Base-by-base conservation (phyloP, 1,284 basidiomycete species). In the Rhizoctonia solani region DNA sequence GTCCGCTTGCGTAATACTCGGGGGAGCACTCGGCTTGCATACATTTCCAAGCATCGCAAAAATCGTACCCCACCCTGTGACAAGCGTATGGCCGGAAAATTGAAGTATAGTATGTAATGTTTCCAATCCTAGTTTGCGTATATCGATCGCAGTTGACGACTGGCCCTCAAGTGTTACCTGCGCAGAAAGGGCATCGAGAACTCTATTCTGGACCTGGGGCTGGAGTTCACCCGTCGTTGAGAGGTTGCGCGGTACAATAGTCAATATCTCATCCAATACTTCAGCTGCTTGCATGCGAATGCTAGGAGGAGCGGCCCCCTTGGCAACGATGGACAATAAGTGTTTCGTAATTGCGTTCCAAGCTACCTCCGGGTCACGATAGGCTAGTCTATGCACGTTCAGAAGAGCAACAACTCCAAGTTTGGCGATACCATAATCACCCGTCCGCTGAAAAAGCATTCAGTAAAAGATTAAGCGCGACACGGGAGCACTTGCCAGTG, bases 21-120 rank as follows among this genome's bases (percentile, higher is more conserved):
- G 37, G 23, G 29, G 13, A 14, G 19, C 25, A 4, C 30, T 21
- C 1, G 87, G 83, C 69, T 82, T 81, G 77, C 93, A 93, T 32
- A 95, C 87, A 73, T 90, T 88, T 67, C 87, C 84, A 37, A 98
- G 81, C 84, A 97, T 93, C 69, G 88, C 85, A 75, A 98, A 98
- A 72, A 98, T 93, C 0, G 83, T 89, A 68, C 92, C 88, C 96
- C 96, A 99, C 0, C 95, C 95, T 9, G 90, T 85, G 5, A 93
- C 83, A 1, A 99, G 82, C 0, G 91, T 92, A 77, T 98, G 95
- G 0, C 93, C 95, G 0, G 92, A 92, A 0, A 88, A 86, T 76
- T 98, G 93, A 16, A 99, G 79, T 59, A 97, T 92, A 72, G 90
- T 87, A 72, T 95, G 92, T 19, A 99, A 78, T 0, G 92, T 93